Percentiles rank a stretch among this genome's conserved stretches.
Evolutionary conservation across 129 eudicot species (phyloP).

Genomic region (Logfia minima): DNA sequence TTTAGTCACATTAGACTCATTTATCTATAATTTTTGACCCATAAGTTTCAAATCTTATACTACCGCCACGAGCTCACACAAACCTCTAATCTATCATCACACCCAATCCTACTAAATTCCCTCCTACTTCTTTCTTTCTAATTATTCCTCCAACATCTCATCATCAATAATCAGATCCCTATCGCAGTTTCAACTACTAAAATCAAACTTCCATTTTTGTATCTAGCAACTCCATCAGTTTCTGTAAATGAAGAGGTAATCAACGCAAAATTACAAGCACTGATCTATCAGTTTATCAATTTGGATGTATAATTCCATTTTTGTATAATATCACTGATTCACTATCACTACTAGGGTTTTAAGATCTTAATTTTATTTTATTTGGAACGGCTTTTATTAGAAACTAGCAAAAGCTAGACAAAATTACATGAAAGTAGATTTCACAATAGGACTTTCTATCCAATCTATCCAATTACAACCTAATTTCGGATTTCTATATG

Average conservation of each 20-base stretch:
- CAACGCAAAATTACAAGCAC: constrained; percentile 5
- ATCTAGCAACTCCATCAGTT: constrained; percentile 5
- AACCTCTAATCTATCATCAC: constrained; percentile 10
- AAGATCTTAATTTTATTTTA: too few relatives aligned
- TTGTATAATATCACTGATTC: too few relatives aligned
- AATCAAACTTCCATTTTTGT: constrained; percentile 13
- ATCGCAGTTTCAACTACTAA: constrained; percentile 12
- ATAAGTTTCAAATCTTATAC: constrained; percentile 6
- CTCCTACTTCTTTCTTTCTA: constrained; percentile 1
- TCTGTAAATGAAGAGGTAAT: constrained; percentile 37
- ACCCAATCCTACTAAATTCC: constrained; percentile 19
- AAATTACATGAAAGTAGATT: too few relatives aligned
- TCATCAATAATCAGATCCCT: constrained; percentile 27
- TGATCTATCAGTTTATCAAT: constrained; percentile 19
- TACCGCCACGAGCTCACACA: constrained; percentile 4
- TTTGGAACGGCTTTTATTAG: too few relatives aligned
- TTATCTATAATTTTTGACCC: constrained; percentile 1
- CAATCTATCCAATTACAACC: too few relatives aligned
- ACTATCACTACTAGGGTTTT: background rate
- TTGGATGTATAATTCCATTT: background rate
- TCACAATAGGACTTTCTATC: too few relatives aligned
- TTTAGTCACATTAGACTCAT: too few relatives aligned
- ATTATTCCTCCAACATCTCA: background rate
- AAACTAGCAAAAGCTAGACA: too few relatives aligned
- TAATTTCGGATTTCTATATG: too few relatives aligned